Evolutionary conservation across 1,139 yeast species (phyloP), one percentile per base, ranked within the genome.

Genomic region (Debaryomyces robertsiae): DNA sequence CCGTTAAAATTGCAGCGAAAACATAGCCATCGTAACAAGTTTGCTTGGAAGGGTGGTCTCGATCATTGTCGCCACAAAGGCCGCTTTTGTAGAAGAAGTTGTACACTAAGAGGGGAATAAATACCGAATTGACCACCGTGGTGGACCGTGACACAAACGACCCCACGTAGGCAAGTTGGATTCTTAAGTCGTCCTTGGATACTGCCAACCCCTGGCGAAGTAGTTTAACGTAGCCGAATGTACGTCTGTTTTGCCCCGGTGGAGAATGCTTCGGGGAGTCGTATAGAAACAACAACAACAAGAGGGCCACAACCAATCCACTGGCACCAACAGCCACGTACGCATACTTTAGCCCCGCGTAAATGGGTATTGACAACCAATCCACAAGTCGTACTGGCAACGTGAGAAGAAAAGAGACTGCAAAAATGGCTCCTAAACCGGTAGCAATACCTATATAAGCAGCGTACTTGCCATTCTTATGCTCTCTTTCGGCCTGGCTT

Each of bases 401-500:
- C 3, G 84, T 71, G 23, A 80, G 57, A 39, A 77, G 73, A 29
- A 65, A 58, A 1, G 75, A 59, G 2, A 79, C 84, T 0, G 84
- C 66, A 47, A 78, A 77, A 1, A 80, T 73, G 1, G 91, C 93
- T 29, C 93, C 93, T 9, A 81, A 52, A 0, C 91, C 91, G 9
- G 86, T 70, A 36, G 76, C 65, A 3, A 82, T 57, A 0, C 91
- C 91, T 36, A 84, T 73, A 30, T 81, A 52, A 0, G 88, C 84
- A 0, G 85, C 73, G 42, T 73, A 63, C 48, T 73, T 76, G 2
- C 88, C 88, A 49, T 75, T 79, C 42, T 65, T 14, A 49, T 45
- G 2, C 41, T 29, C 5, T 16, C 29, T 6, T 24, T 16, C 9
- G 15, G 30, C 36, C 29, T 16, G 2, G 15, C 22, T 10, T 3